Conservation (phyloP, 306 rosid genomes). For the Medicago truncatula region DNA sequence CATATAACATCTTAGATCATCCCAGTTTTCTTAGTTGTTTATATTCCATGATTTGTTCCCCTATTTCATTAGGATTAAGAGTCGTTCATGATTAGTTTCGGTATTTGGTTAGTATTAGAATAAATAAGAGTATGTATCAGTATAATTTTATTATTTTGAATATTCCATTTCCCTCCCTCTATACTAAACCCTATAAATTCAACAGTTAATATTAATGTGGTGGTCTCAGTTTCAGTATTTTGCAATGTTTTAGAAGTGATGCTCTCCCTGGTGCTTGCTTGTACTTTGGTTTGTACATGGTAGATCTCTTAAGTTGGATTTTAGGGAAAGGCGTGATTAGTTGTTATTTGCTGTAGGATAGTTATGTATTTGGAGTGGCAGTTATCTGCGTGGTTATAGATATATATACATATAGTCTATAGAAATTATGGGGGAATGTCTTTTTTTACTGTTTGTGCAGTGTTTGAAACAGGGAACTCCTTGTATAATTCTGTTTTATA, state of each 20-base stretch:
- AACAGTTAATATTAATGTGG: constrained; percentile 4
- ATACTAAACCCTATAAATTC: constrained; percentile 12
- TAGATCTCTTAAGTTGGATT: too few species aligned
- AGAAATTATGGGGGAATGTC: background rate
- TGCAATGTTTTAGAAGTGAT: background rate
- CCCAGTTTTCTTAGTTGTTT: background rate
- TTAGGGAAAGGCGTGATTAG: background rate
- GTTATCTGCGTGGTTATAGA: background rate
- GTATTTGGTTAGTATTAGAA: background rate
- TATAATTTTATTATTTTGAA: background rate
- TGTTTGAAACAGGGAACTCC: constrained; percentile 2
- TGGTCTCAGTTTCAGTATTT: too few species aligned
- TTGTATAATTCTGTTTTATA: background rate
- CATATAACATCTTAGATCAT: constrained; percentile 2
- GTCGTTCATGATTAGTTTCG: constrained; percentile 4
- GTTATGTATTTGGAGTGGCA: background rate
- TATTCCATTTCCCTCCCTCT: too few species aligned
- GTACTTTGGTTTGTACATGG: too few species aligned
- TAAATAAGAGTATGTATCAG: background rate
- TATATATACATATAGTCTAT: too few species aligned
- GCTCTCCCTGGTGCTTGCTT: background rate
- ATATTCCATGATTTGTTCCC: constrained; percentile 6
- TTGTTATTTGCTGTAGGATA: background rate
- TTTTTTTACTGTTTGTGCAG: background rate
- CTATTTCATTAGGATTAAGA: background rate